Evolutionary conservation across 1,284 basidiomycete genomes (phyloP).

Genomic region (Paramarasmius palmivorus): DNA sequence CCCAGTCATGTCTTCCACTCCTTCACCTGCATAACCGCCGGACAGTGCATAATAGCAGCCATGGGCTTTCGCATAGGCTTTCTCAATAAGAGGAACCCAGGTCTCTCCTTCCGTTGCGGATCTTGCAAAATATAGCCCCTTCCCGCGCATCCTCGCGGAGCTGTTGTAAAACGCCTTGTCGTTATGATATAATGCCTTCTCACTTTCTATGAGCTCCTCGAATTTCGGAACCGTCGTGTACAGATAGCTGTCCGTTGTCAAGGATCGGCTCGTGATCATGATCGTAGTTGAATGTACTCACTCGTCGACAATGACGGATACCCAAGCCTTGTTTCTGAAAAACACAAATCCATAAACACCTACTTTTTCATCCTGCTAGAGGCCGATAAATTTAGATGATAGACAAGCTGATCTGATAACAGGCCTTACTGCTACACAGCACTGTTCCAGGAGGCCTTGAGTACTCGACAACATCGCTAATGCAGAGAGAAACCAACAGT

Average conservation of each 20-base stretch:
- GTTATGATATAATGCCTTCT: slow-evolving; percentile 25
- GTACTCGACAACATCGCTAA: slow-evolving; percentile 34
- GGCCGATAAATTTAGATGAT: no score
- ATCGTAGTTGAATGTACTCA: no score
- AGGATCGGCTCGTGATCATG: no score
- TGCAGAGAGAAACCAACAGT: slow-evolving; percentile 44
- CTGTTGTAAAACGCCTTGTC: slow-evolving; percentile 27
- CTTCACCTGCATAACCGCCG: slow-evolving; percentile 43
- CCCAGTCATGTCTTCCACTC: slow-evolving; percentile 53
- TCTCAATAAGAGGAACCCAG: slow-evolving; percentile 48
- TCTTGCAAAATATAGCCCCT: slow-evolving; percentile 27
- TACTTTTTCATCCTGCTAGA: slow-evolving; percentile 31
- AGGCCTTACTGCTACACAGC: slow-evolving; percentile 35
- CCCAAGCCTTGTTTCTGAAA: slow-evolving; percentile 35
- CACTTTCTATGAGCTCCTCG: slow-evolving; percentile 21
- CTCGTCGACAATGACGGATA: slow-evolving; percentile 38
- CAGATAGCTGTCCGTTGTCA: no score
- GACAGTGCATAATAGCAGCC: slow-evolving; percentile 43
- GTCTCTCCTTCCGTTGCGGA: slow-evolving; percentile 27
- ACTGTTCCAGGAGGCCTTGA: slow-evolving; percentile 37
- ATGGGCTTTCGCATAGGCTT: slow-evolving; percentile 54
- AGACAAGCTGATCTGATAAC: no score
- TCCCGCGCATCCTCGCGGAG: slow-evolving; percentile 25
- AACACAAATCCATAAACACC: slow-evolving; percentile 43
- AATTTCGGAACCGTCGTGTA: no score